Evolutionary conservation across 2,329 filamentous ascomycete genomes (phyloP), one percentile per base, ranked within the genome.

Genomic region (Claviceps humidiphila): DNA sequence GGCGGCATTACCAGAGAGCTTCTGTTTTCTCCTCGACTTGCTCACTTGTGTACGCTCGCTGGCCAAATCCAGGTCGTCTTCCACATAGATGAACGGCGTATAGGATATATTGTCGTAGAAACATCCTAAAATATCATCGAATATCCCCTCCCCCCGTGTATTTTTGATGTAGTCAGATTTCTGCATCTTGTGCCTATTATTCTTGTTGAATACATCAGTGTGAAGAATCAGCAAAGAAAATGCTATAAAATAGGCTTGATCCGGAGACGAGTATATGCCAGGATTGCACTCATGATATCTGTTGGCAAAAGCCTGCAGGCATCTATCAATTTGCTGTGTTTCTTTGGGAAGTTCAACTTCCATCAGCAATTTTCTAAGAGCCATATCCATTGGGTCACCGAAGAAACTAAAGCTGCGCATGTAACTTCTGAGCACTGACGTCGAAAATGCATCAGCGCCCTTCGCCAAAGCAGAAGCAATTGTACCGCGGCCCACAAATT

Each of bases 181-280:
- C 63, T 95, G 89, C 93, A 98, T 98, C 69, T 98, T 98, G 67
- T 93, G 81, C 71, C 97, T 97, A 72, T 97, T 97, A 73, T 97
- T 98, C 70, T 95, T 95, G 74, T 98, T 98, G 80, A 97, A 97
- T n/a, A 95, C 88, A 64, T 98, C 93, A 0, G 93, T 97, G 61
- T 98, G 93, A 38, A 98, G 74, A 59, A 98, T 96, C 54, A 98
- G 79, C 53, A 98, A 82, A 2, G 91, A 97, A 64, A 98, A 98
- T 16, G 91, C 89, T 57, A 97, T 91, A 62, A 97, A 95, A 66
- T 97, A 96, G n/a, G 93, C 90, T 69, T 96, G 89, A 62, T 97
- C 93, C 60, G 89, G 82, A 38, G 84, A 84, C 24, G 85, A 79
- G 68, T 95, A 98, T 55, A 98, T 94, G 41, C 93, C 91, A 2